A percentile compares a stretch with the other conserved stretches of the same genome.
phyloP scores from a whole-genome alignment of 2,329 filamentous ascomycete genomes.

The Neopestalotiopsis rosae region DNA sequence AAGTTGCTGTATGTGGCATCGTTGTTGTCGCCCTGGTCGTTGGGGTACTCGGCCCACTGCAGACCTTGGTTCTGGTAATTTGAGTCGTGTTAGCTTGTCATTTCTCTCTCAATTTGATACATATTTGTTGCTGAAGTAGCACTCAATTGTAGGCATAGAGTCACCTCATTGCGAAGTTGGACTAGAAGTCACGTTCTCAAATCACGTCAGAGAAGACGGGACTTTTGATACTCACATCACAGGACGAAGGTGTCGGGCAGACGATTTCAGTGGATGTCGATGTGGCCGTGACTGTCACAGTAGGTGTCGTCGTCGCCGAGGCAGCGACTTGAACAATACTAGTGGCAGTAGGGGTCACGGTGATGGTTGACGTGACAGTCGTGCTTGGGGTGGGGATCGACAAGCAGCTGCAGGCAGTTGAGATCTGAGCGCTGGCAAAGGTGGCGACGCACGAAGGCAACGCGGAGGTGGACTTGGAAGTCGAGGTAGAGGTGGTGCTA shows the following conservation, averaged over 20 bases:
- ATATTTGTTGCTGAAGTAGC: too few species aligned
- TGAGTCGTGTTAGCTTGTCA: too few species aligned
- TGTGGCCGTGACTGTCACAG: not conserved
- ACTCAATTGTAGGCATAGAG: too few species aligned
- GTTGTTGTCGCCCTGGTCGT: not conserved
- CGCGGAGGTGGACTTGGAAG: not conserved
- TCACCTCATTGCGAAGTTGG: too few species aligned
- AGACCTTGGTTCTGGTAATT: not conserved
- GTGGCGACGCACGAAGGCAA: not conserved
- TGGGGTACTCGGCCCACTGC: not conserved
- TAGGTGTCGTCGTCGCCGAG: not conserved
- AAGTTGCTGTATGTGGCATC: constrained; percentile 4
- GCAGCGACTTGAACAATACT: not conserved
- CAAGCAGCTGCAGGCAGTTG: constrained; percentile 6
- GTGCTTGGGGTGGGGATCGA: not conserved
- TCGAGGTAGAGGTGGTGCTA: not conserved
- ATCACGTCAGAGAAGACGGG: too few species aligned
- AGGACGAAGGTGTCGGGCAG: not conserved
- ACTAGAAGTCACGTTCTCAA: too few species aligned
- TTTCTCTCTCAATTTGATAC: too few species aligned
- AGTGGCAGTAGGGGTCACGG: not conserved
- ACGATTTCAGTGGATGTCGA: not conserved
- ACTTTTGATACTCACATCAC: too few species aligned
- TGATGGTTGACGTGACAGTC: not conserved
- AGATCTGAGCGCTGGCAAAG: not conserved